Conservation (phyloP, 2,329 filamentous ascomycete species). For the Talaromyces sp. region DNA sequence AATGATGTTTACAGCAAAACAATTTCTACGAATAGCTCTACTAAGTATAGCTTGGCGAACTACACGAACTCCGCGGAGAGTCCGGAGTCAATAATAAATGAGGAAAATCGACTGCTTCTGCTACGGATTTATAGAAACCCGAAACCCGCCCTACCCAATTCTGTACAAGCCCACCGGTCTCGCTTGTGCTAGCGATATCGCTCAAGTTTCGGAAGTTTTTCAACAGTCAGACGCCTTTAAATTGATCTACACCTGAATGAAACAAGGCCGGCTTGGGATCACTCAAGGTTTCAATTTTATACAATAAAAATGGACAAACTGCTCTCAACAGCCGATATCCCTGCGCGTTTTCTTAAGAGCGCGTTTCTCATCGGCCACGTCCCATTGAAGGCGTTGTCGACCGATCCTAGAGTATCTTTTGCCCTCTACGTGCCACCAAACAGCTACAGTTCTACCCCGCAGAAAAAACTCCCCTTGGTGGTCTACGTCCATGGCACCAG, state of each 20-base stretch:
- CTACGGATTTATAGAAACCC: no score
- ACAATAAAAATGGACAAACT: neutral
- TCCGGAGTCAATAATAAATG: no score
- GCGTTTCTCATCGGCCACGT: conserved; percentile 22
- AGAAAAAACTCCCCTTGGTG: conserved; percentile 19
- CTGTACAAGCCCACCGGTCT: neutral
- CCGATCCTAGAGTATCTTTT: conserved; percentile 25
- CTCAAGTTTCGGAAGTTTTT: neutral
- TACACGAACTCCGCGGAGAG: no score
- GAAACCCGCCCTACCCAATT: neutral
- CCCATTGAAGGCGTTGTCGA: conserved; percentile 15
- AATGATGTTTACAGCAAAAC: no score
- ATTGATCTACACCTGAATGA: neutral
- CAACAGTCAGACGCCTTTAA: neutral
- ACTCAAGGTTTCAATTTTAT: neutral
- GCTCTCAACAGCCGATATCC: neutral
- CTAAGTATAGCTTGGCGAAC: no score
- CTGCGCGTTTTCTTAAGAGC: conserved; percentile 18
- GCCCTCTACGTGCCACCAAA: conserved; percentile 22
- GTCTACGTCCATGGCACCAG: conserved; percentile 27
- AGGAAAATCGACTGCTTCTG: no score
- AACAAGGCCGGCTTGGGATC: neutral
- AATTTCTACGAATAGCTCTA: no score
- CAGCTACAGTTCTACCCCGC: conserved; percentile 14
- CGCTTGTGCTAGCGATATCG: neutral